Conservation (phyloP, 2,329 filamentous ascomycete species). For the Paecilomyces dactylethromorphus region DNA sequence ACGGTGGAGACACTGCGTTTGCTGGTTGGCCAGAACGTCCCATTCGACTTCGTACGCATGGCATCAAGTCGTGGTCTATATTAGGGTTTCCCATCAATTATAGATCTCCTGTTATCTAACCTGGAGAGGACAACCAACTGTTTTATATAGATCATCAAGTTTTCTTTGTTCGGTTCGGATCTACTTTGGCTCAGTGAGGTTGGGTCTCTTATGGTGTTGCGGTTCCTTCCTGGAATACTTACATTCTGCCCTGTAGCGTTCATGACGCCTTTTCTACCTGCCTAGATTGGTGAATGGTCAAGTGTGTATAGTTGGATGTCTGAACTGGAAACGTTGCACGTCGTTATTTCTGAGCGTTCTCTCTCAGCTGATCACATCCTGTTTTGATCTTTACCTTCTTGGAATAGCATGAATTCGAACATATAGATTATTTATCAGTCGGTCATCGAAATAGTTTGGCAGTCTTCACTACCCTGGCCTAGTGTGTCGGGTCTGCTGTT, state of each 20-base stretch:
- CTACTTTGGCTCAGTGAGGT: too few relatives aligned
- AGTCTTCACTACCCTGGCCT: too few relatives aligned
- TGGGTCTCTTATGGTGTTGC: too few relatives aligned
- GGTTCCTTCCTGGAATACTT: too few relatives aligned
- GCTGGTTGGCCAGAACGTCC: slow-evolving; percentile 78
- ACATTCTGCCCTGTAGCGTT: too few relatives aligned
- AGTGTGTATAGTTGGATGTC: too few relatives aligned
- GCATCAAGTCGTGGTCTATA: slow-evolving; percentile 55
- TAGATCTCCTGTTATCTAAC: not conserved
- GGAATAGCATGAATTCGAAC: not conserved
- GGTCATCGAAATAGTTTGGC: not conserved
- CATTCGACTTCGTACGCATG: slow-evolving; percentile 77
- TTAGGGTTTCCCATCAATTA: slow-evolving; percentile 18
- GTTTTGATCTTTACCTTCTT: not conserved
- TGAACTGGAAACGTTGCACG: too few relatives aligned
- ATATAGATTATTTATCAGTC: not conserved
- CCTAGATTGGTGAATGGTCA: too few relatives aligned
- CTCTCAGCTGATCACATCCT: too few relatives aligned
- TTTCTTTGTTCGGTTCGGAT: too few relatives aligned
- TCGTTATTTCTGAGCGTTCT: too few relatives aligned
- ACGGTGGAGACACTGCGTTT: slow-evolving; percentile 74
- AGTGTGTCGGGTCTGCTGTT: not conserved
- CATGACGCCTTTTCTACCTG: too few relatives aligned
- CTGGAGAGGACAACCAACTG: not conserved
- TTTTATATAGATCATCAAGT: not conserved